Conservation (phyloP, 768 basidiomycete species). For the Hygrocybe coccinea region DNA sequence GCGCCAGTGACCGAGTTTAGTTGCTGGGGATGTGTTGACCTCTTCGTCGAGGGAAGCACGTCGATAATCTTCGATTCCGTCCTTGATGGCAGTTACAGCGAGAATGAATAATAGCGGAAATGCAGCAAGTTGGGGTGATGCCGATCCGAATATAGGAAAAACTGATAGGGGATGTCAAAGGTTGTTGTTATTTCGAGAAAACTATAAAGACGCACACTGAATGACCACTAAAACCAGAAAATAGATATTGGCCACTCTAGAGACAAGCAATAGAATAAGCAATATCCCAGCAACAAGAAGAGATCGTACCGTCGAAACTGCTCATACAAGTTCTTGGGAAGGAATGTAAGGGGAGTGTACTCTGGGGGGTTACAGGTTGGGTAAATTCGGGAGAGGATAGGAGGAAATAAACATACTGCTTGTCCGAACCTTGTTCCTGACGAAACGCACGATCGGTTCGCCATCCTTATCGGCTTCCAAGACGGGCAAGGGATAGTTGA, state of each 20-base stretch:
- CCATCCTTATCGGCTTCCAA: constrained; percentile 64
- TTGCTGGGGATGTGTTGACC: constrained; percentile 92
- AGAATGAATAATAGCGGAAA: constrained; percentile 87
- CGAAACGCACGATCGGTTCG: constrained; percentile 77
- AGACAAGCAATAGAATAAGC: constrained; percentile 7
- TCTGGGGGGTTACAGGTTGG: too few relatives aligned
- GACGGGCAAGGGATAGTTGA: constrained; percentile 65
- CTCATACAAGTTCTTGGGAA: constrained; percentile 92
- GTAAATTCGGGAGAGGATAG: too few relatives aligned
- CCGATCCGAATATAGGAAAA: constrained; percentile 87
- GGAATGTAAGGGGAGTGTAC: constrained; percentile 84
- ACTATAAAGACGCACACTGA: constrained; percentile 58
- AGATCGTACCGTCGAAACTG: constrained; percentile 85
- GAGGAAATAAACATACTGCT: constrained; percentile 60
- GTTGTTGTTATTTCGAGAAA: too few relatives aligned
- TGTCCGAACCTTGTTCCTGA: constrained; percentile 90
- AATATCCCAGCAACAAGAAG: not conserved
- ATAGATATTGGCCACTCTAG: constrained; percentile 85
- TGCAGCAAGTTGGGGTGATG: constrained; percentile 74
- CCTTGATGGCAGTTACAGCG: constrained; percentile 86
- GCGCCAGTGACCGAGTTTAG: constrained; percentile 78
- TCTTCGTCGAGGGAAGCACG: constrained; percentile 82
- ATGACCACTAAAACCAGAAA: constrained; percentile 80
- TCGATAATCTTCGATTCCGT: constrained; percentile 95
- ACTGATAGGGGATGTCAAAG: constrained; percentile 40